Evolutionary conservation across 306 rosid species (phyloP).

Genomic region (Castanopsis chinensis): DNA sequence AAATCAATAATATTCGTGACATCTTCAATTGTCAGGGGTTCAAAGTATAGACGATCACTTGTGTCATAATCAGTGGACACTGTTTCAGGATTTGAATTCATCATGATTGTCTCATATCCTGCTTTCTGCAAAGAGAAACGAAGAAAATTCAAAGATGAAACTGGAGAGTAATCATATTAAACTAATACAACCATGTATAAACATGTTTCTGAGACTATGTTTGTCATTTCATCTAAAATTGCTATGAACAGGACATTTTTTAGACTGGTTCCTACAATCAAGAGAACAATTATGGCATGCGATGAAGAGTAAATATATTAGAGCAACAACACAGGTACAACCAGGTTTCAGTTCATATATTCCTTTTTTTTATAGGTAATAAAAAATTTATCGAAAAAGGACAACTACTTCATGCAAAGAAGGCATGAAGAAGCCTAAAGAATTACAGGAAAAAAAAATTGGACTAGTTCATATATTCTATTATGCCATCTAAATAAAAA

Average conservation of each 20-base stretch:
- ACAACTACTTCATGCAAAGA: no score
- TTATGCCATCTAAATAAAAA: constrained; percentile 1
- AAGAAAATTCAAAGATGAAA: not conserved
- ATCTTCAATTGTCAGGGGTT: constrained; percentile 88
- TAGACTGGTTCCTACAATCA: not conserved
- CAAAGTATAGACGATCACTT: constrained; percentile 92
- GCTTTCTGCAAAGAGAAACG: constrained; percentile 61
- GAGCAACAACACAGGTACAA: no score
- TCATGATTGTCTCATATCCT: constrained; percentile 95
- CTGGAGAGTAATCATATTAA: not conserved
- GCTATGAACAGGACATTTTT: not conserved
- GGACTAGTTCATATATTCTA: no score
- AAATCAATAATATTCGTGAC: constrained; percentile 81
- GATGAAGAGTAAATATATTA: not conserved
- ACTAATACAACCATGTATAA: not conserved
- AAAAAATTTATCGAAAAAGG: no score
- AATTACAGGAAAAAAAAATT: not conserved
- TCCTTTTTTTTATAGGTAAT: no score
- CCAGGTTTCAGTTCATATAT: no score
- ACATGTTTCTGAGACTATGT: not conserved
- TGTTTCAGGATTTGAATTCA: constrained; percentile 97
- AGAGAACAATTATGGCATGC: not conserved
- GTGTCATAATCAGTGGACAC: constrained; percentile 98
- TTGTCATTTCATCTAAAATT: not conserved
- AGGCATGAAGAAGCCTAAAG: no score